Conservation (phyloP, 2,329 filamentous ascomycete genomes). For the Didymella keratinophila region DNA sequence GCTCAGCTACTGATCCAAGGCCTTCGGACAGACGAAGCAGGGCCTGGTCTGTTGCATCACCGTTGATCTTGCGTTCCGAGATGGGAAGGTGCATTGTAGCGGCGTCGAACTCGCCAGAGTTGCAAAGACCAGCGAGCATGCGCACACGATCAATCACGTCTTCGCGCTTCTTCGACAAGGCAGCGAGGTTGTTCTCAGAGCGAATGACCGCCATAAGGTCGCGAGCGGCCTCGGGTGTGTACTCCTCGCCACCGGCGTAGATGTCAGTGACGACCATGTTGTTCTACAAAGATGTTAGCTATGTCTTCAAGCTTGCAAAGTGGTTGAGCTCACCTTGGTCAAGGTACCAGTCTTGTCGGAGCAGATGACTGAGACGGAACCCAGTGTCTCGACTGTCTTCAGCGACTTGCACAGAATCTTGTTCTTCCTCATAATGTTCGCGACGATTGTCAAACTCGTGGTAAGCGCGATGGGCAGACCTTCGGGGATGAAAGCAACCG, state of each 20-base stretch:
- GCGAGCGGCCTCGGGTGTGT: conserved; percentile 61
- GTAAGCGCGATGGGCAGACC: conserved; percentile 49
- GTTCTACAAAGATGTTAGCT: conserved; percentile 58
- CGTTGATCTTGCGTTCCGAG: conserved; percentile 69
- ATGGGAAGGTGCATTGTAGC: conserved; percentile 67
- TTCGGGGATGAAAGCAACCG: conserved; percentile 77
- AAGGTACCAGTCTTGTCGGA: conserved; percentile 80
- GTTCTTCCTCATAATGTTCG: conserved; percentile 78
- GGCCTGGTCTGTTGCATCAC: conserved; percentile 79
- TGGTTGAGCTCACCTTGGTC: conserved; percentile 55
- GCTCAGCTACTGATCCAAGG: conserved; percentile 66
- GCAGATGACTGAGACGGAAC: conserved; percentile 75
- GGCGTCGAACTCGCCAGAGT: conserved; percentile 77
- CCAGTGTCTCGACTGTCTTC: conserved; percentile 79
- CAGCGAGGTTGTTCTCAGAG: conserved; percentile 49
- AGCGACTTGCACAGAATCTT: conserved; percentile 81
- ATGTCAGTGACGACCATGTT: conserved; percentile 77
- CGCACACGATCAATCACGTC: conserved; percentile 62
- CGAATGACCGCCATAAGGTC: conserved; percentile 40
- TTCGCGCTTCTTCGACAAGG: conserved; percentile 34
- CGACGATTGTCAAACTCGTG: conserved; percentile 76
- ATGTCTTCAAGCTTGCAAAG: rapidly evolving
- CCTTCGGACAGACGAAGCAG: conserved; percentile 75
- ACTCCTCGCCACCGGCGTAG: conserved; percentile 63
- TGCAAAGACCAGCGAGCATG: conserved; percentile 71